Evolutionary conservation across 192 early-diverging fungal species (phyloP).

Genomic region (Powellomyces hirtus): DNA sequence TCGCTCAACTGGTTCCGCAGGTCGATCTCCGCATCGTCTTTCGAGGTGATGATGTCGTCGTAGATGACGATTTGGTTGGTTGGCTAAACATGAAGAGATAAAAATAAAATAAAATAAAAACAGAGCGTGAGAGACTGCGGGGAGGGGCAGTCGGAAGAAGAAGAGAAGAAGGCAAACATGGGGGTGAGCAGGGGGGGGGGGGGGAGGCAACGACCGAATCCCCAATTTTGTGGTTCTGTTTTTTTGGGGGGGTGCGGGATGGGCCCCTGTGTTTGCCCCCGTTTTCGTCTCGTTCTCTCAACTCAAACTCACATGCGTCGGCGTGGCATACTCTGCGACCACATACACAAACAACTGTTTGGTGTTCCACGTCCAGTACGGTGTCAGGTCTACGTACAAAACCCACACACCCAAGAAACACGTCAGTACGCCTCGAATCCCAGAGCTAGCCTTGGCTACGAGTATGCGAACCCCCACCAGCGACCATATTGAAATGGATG

Average conservation of each 20-base stretch:
- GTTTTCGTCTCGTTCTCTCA: background rate
- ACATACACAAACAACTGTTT: slow-evolving; percentile 83
- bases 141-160: background rate
- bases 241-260: too few species aligned
- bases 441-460: background rate
- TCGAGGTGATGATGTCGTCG: slow-evolving; percentile 75
- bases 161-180: background rate
- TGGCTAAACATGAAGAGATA: background rate
- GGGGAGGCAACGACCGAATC: background rate
- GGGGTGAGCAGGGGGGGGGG: background rate
- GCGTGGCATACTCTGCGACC: slow-evolving; percentile 73
- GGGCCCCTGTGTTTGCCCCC: background rate
- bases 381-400: slow-evolving; percentile 61
- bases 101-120: too few species aligned
- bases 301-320: slow-evolving; percentile 54
- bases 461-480: slow-evolving; percentile 58
- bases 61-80: slow-evolving; percentile 77
- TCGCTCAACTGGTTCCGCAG: slow-evolving; percentile 58
- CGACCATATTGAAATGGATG: slow-evolving; percentile 64
- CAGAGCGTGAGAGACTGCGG: too few species aligned
- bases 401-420: background rate
- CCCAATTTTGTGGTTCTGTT: too few species aligned
- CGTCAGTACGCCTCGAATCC: background rate
- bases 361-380: slow-evolving; percentile 86
- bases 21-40: slow-evolving; percentile 61